Percentiles rank a stretch among this genome's conserved stretches.
phyloP scores from a whole-genome alignment of 164 flowering plant species.

The Chimonanthus praecox region DNA sequence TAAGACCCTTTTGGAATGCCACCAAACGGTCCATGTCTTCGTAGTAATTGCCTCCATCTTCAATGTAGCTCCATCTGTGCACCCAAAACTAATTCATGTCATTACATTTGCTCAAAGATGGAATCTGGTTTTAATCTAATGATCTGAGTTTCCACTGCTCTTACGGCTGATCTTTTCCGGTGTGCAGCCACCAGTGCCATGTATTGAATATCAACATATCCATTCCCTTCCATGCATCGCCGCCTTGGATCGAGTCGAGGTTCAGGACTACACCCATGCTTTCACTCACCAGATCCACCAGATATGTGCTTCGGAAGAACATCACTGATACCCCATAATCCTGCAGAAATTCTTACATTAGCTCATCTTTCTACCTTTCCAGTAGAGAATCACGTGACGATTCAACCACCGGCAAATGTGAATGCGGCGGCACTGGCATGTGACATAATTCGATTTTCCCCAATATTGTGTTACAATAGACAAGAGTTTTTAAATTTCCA shows the following conservation, averaged over 20 bases:
- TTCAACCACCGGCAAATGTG: too few species aligned
- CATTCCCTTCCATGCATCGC: conserved; percentile 60
- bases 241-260: conserved; percentile 51
- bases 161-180: conserved; percentile 61
- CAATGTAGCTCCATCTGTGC: conserved; percentile 72
- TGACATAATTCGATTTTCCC: too few species aligned
- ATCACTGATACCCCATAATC: conserved; percentile 47
- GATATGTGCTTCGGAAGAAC: conserved; percentile 41
- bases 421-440: too few species aligned
- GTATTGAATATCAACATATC: conserved; percentile 74
- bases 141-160: not conserved
- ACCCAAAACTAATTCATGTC: conserved; percentile 1
- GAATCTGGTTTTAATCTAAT: not conserved
- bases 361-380: too few species aligned
- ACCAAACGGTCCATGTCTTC: conserved; percentile 71
- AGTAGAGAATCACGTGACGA: too few species aligned
- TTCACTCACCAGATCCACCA: conserved; percentile 60
- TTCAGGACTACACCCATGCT: conserved; percentile 43
- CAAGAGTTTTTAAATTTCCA: too few species aligned
- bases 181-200: conserved; percentile 98
- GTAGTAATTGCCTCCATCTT: conserved; percentile 31
- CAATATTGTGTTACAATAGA: too few species aligned
- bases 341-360: conserved; percentile 27
- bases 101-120: not conserved
- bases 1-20: conserved; percentile 64